Evolutionary conservation across 768 basidiomycete genomes (phyloP).

Genomic region (Calvatia gigantea): DNA sequence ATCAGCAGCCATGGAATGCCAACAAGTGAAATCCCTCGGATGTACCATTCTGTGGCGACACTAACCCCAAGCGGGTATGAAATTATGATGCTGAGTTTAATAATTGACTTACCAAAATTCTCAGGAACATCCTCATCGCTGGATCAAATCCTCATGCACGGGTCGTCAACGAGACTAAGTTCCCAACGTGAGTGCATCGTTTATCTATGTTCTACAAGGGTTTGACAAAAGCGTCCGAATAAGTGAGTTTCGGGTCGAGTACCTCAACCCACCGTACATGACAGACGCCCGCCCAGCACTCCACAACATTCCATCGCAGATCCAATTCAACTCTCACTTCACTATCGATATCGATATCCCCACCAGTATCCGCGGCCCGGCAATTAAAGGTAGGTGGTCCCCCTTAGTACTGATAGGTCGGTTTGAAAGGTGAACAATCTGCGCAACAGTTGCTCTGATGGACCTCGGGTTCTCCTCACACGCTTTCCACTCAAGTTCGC

Average conservation of each 20-base stretch:
- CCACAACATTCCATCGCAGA: slow-evolving; percentile 29
- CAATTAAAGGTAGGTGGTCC: slow-evolving; percentile 27
- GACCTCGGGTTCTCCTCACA: slow-evolving; percentile 41
- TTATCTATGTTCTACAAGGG: too few species aligned
- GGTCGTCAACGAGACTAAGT: slow-evolving; percentile 24
- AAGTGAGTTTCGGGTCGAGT: slow-evolving; percentile 39
- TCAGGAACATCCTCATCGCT: slow-evolving; percentile 2
- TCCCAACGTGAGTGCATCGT: slow-evolving; percentile 19
- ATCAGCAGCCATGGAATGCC: slow-evolving; percentile 42
- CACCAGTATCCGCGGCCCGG: slow-evolving; percentile 19
- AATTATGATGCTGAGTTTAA: too few species aligned
- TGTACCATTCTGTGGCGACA: slow-evolving; percentile 61
- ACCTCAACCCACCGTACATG: slow-evolving; percentile 40
- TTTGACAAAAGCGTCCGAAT: too few species aligned
- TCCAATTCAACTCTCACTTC: slow-evolving; percentile 33
- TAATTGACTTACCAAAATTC: too few species aligned
- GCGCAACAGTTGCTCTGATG: slow-evolving; percentile 31
- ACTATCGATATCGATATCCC: slow-evolving; percentile 30
- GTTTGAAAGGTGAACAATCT: not conserved
- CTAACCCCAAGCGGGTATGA: slow-evolving; percentile 51
- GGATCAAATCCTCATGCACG: slow-evolving; percentile 10
- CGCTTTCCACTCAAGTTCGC: slow-evolving; percentile 35
- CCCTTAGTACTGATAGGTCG: not conserved
- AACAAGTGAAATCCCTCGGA: slow-evolving; percentile 38
- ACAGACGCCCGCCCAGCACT: slow-evolving; percentile 28